Percentiles rank a stretch among this genome's conserved stretches.
Conservation (phyloP, 164 flowering plant species). For the Litsea cubeba region DNA sequence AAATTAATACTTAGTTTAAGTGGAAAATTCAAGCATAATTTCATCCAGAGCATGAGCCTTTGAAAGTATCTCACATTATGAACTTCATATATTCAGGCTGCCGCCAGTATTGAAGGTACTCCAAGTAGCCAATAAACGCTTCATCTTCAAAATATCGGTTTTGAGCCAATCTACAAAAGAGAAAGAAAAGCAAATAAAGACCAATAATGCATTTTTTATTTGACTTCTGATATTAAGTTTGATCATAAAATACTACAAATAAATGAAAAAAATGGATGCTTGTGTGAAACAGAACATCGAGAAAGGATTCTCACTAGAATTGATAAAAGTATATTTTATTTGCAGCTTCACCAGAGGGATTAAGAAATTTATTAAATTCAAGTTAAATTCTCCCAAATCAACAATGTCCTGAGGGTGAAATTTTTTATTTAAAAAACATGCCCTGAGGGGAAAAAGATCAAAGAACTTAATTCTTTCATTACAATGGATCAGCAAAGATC, state of each 20-base stretch:
- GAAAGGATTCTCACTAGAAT: not conserved
- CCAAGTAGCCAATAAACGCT: constrained; percentile 97
- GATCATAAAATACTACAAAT: not conserved
- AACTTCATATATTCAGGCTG: constrained; percentile 81
- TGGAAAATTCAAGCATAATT: not conserved
- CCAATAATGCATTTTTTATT: too few species aligned
- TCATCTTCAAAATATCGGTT: constrained; percentile 97
- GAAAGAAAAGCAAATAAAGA: not conserved
- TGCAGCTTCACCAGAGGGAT: not conserved
- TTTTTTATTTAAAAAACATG: not conserved
- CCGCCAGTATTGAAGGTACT: constrained; percentile 95
- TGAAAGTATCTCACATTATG: constrained; percentile 60
- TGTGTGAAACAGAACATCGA: not conserved
- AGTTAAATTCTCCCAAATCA: not conserved
- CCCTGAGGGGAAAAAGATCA: not conserved
- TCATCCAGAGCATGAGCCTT: not conserved
- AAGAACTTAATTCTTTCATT: not conserved
- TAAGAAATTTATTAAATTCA: not conserved
- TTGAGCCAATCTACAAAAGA: constrained; percentile 81
- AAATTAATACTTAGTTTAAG: not conserved
- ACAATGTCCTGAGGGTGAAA: too few species aligned
- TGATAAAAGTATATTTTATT: not conserved
- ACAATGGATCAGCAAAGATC: too few species aligned
- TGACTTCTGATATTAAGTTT: not conserved
- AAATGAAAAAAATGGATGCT: not conserved